Percentiles rank a stretch among this genome's conserved stretches.
phyloP scores from a whole-genome alignment of 495 filamentous ascomycete genomes.

The Penicillium roqueforti region DNA sequence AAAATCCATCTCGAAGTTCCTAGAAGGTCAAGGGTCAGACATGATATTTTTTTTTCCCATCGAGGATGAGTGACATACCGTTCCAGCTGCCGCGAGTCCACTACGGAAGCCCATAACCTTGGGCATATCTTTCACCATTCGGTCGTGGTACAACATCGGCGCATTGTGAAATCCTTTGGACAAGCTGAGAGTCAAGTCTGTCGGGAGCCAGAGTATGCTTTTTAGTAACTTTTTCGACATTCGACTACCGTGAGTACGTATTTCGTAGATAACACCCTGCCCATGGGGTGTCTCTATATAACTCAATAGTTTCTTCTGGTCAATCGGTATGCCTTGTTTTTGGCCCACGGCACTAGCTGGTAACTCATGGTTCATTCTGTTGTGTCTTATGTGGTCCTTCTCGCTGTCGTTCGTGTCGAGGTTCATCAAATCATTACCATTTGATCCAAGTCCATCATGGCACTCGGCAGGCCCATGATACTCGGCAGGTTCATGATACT shows the following conservation, averaged over 20 bases:
- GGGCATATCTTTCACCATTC: slow-evolving; percentile 61
- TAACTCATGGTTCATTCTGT: not conserved
- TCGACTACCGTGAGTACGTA: slow-evolving; percentile 31
- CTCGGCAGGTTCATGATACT: not conserved
- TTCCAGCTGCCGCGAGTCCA: slow-evolving; percentile 59
- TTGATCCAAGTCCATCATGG: not conserved
- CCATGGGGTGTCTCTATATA: slow-evolving; percentile 1
- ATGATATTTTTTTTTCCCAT: slow-evolving; percentile 17
- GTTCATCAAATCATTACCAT: not conserved
- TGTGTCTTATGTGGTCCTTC: not conserved
- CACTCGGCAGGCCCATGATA: not conserved
- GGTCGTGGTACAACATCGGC: slow-evolving; percentile 73
- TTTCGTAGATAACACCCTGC: slow-evolving; percentile 16
- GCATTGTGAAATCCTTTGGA: slow-evolving; percentile 84
- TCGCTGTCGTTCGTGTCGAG: not conserved
- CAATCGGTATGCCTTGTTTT: slow-evolving; percentile 14
- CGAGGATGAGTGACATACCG: slow-evolving; percentile 48
- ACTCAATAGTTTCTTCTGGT: slow-evolving; percentile 13
- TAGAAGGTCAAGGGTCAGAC: slow-evolving; percentile 54
- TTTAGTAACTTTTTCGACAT: slow-evolving; percentile 60
- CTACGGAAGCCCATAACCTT: slow-evolving; percentile 71
- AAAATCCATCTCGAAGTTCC: slow-evolving; percentile 64
- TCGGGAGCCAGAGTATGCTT: slow-evolving; percentile 68
- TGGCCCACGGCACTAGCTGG: not conserved
- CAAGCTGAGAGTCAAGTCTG: slow-evolving; percentile 73